A percentile compares a stretch with the other conserved stretches of the same genome.
Conservation (phyloP, 78 protist species). For the Cyanophora paradoxa region DNA sequence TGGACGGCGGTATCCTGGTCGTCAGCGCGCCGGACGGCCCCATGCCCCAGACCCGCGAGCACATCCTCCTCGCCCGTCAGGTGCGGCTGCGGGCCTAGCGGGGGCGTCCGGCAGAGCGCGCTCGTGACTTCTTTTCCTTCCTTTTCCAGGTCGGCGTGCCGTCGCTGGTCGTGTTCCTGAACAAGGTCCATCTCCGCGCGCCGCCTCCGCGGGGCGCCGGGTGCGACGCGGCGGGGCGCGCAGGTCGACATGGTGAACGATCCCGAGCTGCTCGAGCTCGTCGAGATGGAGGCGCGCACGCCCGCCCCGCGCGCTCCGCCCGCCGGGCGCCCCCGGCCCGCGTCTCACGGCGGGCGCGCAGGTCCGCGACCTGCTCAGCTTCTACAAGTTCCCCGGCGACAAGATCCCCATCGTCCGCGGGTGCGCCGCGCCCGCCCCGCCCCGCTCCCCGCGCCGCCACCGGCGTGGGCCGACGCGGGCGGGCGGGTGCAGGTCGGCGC, state of each 20-base stretch:
- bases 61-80: conserved; percentile 82
- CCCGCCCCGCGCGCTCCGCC: not conserved
- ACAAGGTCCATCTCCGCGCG: no score
- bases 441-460: no score
- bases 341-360: not conserved
- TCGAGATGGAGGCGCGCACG: conserved; percentile 85
- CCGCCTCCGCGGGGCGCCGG: no score
- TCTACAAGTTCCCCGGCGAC: conserved; percentile 83
- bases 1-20: conserved; percentile 94
- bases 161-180: conserved; percentile 79
- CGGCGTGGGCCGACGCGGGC: no score
- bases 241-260: conserved; percentile 80
- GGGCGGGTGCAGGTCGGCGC: conserved; percentile 72
- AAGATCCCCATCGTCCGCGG: conserved; percentile 47
- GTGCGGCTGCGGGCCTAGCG: not conserved
- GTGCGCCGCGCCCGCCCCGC: no score
- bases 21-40: conserved; percentile 78
- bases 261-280: conserved; percentile 79
- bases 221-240: no score
- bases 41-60: conserved; percentile 95
- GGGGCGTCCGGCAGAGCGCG: no score
- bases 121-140: not conserved
- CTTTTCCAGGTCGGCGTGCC: conserved; percentile 62
- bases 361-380: conserved; percentile 41
- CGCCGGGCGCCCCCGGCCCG: not conserved